Conservation (phyloP, 495 filamentous ascomycete genomes). For the Tuber aestivum region DNA sequence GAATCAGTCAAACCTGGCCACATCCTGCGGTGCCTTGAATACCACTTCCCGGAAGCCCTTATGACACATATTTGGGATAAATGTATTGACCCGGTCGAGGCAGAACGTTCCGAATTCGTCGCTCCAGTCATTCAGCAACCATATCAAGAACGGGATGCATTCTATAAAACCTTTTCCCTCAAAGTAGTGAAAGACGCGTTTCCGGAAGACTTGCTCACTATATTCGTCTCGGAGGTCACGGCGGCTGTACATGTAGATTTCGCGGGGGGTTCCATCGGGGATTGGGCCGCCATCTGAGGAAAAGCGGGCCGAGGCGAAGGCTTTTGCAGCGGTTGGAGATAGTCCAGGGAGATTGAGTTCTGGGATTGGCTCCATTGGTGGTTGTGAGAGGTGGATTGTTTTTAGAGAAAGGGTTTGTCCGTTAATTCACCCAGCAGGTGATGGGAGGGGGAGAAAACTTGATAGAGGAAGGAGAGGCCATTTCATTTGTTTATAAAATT, state of each 20-base stretch:
- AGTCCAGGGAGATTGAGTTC: background rate
- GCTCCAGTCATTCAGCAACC: background rate
- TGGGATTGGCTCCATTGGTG: background rate
- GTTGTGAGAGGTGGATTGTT: background rate
- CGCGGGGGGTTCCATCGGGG: background rate
- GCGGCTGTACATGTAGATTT: background rate
- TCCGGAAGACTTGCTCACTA: background rate
- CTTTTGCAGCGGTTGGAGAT: background rate
- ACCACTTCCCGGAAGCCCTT: background rate
- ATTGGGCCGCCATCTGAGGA: background rate
- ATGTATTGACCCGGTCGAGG: background rate
- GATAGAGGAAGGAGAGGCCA: background rate
- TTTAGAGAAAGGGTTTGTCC: background rate
- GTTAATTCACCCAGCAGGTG: background rate
- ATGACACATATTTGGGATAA: background rate
- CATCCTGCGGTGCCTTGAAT: background rate
- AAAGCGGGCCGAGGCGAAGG: background rate
- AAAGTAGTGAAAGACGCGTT: background rate
- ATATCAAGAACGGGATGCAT: background rate
- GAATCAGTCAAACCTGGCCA: background rate
- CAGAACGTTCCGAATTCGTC: background rate
- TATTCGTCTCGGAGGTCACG: background rate
- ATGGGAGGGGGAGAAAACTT: background rate
- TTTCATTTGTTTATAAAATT: no score
- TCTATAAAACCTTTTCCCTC: background rate